Conservation (phyloP, 2,329 filamentous ascomycete genomes). For the Sporothrix variecibatus region DNA sequence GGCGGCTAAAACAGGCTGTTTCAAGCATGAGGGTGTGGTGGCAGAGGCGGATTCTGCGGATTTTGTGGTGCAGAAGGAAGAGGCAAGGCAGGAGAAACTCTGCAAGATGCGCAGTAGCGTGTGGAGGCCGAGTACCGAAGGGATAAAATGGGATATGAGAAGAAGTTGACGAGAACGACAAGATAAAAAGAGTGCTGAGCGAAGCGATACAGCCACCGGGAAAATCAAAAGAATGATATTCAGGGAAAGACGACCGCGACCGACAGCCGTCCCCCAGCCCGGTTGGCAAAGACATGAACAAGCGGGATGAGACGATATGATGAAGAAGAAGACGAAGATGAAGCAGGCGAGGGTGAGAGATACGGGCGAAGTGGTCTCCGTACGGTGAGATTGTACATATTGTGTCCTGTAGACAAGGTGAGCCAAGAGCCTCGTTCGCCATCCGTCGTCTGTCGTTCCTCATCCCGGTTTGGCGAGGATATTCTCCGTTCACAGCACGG, state of each 20-base stretch:
- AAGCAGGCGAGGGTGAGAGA: not conserved
- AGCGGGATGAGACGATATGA: not conserved
- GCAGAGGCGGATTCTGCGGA: constrained; percentile 7
- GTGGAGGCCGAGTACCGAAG: not conserved
- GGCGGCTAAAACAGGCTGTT: constrained; percentile 25
- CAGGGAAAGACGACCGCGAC: not conserved
- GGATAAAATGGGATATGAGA: not conserved
- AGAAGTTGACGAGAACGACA: not conserved
- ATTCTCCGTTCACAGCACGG: not conserved
- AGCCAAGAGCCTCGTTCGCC: constrained; percentile 5
- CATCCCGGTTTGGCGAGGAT: not conserved
- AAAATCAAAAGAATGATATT: constrained; percentile 6
- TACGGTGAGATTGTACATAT: not conserved
- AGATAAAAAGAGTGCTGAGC: not conserved
- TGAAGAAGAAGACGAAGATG: not conserved
- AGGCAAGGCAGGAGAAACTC: not conserved
- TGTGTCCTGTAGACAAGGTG: not conserved
- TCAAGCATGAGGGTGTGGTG: constrained; percentile 22
- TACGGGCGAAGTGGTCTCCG: not conserved
- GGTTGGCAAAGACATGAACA: not conserved
- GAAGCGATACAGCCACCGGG: not conserved
- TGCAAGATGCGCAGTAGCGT: not conserved
- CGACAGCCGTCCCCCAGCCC: constrained; percentile 3
- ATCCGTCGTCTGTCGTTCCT: not conserved
- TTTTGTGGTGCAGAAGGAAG: not conserved